Evolutionary conservation across 2,329 filamentous ascomycete species (phyloP).

Genomic region (Aspergillus sp.): DNA sequence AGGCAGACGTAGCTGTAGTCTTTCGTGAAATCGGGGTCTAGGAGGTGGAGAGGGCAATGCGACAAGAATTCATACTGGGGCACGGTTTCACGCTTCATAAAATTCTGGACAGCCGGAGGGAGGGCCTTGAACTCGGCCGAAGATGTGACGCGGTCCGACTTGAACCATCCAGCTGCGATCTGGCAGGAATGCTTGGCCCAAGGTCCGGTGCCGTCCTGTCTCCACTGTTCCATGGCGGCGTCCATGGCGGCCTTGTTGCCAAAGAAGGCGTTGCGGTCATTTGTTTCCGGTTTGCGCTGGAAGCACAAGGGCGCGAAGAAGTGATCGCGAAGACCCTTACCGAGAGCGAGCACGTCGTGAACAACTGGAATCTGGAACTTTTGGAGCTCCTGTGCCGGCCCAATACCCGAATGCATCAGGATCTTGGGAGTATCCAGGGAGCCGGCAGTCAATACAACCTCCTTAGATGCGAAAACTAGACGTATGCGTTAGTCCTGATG

Average conservation of each 20-base stretch:
- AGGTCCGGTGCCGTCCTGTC: constrained; percentile 40
- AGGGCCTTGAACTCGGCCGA: constrained; percentile 54
- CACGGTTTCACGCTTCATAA: constrained; percentile 51
- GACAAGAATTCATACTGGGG: constrained; percentile 58
- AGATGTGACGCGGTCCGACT: constrained; percentile 40
- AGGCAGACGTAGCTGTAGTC: constrained; percentile 47
- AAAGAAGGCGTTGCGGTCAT: constrained; percentile 50
- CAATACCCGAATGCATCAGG: constrained; percentile 51
- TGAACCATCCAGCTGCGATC: constrained; percentile 40
- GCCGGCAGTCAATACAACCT: constrained; percentile 43
- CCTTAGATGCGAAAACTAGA: constrained; percentile 34
- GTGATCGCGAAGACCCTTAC: constrained; percentile 49
- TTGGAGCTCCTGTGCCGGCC: constrained; percentile 43
- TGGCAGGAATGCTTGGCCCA: constrained; percentile 33
- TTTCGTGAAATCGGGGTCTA: constrained; percentile 38
- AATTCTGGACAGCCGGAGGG: constrained; percentile 43
- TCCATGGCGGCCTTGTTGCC: constrained; percentile 43
- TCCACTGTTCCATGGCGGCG: constrained; percentile 51
- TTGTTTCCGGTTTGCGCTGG: constrained; percentile 42
- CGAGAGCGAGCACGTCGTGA: constrained; percentile 42
- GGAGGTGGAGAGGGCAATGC: constrained; percentile 46
- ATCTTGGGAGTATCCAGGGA: constrained; percentile 43
- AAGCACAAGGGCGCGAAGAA: constrained; percentile 33
- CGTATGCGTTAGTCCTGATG: neutral
- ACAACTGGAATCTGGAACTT: constrained; percentile 43